These are phyloP conservation scores for Gymnopilus dilepis DNA, from an alignment of 768 basidiomycete species.

Conservation along the genomic window DNA sequence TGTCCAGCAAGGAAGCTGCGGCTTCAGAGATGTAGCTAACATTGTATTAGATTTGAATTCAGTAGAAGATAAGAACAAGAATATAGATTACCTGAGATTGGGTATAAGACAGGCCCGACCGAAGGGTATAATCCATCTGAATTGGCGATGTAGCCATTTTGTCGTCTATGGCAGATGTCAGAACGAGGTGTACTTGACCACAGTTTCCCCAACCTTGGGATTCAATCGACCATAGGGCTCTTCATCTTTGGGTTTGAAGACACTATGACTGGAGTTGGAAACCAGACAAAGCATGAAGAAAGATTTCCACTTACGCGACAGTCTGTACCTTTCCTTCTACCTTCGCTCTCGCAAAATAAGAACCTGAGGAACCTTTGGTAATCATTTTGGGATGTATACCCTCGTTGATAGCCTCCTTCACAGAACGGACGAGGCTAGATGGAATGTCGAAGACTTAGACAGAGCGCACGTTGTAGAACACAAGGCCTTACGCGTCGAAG, in stretches of 20 bases:
- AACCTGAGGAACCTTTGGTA: conserved; percentile 85
- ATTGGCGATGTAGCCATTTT: conserved; percentile 89
- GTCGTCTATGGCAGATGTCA: conserved; percentile 59
- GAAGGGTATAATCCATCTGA: conserved; percentile 90
- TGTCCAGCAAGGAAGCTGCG: conserved; percentile 84
- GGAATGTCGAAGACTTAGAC: background rate
- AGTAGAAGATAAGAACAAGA: conserved; percentile 6
- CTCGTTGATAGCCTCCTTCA: conserved; percentile 70
- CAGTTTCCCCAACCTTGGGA: conserved; percentile 62
- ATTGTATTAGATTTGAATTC: background rate
- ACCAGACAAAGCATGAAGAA: background rate
- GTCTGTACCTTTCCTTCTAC: conserved; percentile 78
- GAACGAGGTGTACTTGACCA: conserved; percentile 1
- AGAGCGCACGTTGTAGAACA: conserved; percentile 2
- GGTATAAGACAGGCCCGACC: conserved; percentile 90
- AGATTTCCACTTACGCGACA: conserved; percentile 64
- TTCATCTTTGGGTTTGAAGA: conserved; percentile 93
- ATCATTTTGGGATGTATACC: conserved; percentile 94
- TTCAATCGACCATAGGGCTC: conserved; percentile 89
- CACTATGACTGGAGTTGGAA: conserved; percentile 44
- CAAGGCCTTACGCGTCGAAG: conserved; percentile 66
- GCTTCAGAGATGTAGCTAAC: conserved; percentile 86
- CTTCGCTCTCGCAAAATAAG: conserved; percentile 89
- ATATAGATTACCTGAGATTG: conserved; percentile 67
- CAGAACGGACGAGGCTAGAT: conserved; percentile 62